A percentile compares a stretch with the other conserved stretches of the same genome.
Conservation (phyloP, 2,329 filamentous ascomycete species). For the Dothidotthia symphoricarpi region DNA sequence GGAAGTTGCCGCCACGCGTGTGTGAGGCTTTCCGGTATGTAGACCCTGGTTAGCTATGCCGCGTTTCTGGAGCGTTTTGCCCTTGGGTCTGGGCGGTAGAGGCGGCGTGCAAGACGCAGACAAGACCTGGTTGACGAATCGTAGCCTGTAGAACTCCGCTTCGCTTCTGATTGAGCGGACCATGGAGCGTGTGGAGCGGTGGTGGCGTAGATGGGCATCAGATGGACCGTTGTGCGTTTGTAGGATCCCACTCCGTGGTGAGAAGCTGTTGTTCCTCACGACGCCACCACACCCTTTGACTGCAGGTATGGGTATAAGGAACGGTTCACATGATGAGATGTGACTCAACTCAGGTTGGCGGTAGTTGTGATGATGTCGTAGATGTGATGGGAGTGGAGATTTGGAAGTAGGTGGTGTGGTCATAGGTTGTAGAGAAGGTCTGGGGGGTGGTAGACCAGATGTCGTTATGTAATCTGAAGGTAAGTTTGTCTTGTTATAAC, state of each 20-base stretch:
- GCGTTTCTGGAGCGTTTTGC: conserved; percentile 14
- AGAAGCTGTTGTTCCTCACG: conserved; percentile 19
- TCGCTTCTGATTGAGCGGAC: conserved; percentile 12
- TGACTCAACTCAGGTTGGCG: conserved; percentile 15
- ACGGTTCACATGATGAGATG: conserved; percentile 13
- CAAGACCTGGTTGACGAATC: conserved; percentile 9
- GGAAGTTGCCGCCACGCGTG: no score
- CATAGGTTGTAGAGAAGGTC: conserved; percentile 23
- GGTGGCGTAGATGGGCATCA: background rate
- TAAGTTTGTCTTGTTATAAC: conserved; percentile 11
- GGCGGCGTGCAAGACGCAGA: conserved; percentile 9
- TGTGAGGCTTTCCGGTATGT: conserved; percentile 2
- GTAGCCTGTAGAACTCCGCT: conserved; percentile 14
- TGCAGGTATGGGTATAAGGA: conserved; percentile 8
- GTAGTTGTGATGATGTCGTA: conserved; percentile 24
- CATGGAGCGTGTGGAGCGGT: conserved; percentile 6
- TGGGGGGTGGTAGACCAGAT: conserved; percentile 11
- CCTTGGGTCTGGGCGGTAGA: conserved; percentile 6
- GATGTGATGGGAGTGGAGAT: conserved; percentile 21
- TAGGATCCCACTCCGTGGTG: conserved; percentile 14
- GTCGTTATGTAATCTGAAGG: no score
- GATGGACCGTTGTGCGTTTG: conserved; percentile 1
- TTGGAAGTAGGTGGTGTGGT: conserved; percentile 19
- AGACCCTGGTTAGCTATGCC: conserved; percentile 1
- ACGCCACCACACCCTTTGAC: conserved; percentile 33